A percentile compares a stretch with the other conserved stretches of the same genome.
phyloP scores from a whole-genome alignment of 495 filamentous ascomycete species.

The Aspergillus leporis region DNA sequence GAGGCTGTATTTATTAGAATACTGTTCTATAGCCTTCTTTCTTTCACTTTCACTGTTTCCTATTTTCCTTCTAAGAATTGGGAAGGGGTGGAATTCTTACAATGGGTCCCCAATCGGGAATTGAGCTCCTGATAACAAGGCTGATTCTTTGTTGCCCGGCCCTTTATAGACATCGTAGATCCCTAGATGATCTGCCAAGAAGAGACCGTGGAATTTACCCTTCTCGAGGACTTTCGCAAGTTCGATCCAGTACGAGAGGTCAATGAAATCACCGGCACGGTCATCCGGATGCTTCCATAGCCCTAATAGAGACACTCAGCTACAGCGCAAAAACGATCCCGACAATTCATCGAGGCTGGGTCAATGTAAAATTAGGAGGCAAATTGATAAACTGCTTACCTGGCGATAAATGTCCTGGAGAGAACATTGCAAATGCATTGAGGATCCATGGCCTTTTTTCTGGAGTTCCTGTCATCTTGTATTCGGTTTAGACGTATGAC shows the following conservation, averaged over 20 bases:
- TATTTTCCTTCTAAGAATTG: background rate
- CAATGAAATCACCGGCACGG: conserved; percentile 14
- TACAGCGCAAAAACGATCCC: background rate
- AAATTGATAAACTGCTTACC: background rate
- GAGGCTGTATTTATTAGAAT: background rate
- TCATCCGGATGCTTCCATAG: conserved; percentile 22
- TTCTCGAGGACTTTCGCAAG: conserved; percentile 20
- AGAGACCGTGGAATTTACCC: conserved; percentile 49
- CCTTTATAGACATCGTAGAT: conserved; percentile 50
- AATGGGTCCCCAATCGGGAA: conserved; percentile 47
- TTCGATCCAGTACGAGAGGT: conserved; percentile 23
- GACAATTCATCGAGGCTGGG: background rate
- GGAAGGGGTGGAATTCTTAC: conserved; percentile 27
- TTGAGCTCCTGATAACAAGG: conserved; percentile 39
- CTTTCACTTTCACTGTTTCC: too few relatives aligned
- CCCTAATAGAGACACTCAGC: background rate
- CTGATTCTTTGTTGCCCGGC: conserved; percentile 34
- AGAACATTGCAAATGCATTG: conserved; percentile 27
- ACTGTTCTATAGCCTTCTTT: background rate
- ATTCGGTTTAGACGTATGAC: background rate
- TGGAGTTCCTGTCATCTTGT: background rate
- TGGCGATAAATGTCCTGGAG: conserved; percentile 23
- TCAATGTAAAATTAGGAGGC: background rate
- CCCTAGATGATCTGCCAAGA: conserved; percentile 53
- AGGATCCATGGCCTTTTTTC: conserved; percentile 21